A percentile compares a stretch with the other conserved stretches of the same genome.
Evolutionary conservation across 1,284 basidiomycete genomes (phyloP).

Genomic region (Ustilago sp.): DNA sequence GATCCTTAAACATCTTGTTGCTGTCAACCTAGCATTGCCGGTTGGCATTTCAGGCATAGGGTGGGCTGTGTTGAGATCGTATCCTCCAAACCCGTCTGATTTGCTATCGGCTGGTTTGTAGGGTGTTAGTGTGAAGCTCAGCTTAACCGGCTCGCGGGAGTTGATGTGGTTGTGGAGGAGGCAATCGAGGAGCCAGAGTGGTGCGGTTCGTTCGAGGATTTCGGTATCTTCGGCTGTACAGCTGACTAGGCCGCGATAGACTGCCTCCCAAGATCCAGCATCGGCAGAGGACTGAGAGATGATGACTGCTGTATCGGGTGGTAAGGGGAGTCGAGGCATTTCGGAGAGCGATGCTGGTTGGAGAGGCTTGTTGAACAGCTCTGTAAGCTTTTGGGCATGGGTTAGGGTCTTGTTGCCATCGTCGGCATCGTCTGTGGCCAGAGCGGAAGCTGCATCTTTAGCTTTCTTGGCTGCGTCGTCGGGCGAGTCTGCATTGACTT

Average conservation of each 20-base stretch:
- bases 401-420: conserved; percentile 17
- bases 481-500: conserved; percentile 18
- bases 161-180: conserved; percentile 73
- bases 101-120: conserved; percentile 69
- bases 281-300: conserved; percentile 84
- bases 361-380: conserved; percentile 78
- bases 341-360: conserved; percentile 80
- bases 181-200: conserved; percentile 89
- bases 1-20: conserved; percentile 84
- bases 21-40: conserved; percentile 85
- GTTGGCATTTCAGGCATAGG: conserved; percentile 68
- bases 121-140: conserved; percentile 86
- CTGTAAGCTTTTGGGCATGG: conserved; percentile 71
- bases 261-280: conserved; percentile 79
- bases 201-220: conserved; percentile 81
- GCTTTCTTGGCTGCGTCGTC: conserved; percentile 30
- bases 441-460: conserved; percentile 13
- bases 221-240: conserved; percentile 77
- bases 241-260: conserved; percentile 79
- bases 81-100: conserved; percentile 46
- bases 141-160: conserved; percentile 42
- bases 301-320: conserved; percentile 77
- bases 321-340: conserved; percentile 78
- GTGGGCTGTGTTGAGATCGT: conserved; percentile 17
- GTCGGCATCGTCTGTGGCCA: conserved; percentile 8